Evolutionary conservation across 257 asterid species (phyloP).

Genomic region (Nyctanthes arbortristis): DNA sequence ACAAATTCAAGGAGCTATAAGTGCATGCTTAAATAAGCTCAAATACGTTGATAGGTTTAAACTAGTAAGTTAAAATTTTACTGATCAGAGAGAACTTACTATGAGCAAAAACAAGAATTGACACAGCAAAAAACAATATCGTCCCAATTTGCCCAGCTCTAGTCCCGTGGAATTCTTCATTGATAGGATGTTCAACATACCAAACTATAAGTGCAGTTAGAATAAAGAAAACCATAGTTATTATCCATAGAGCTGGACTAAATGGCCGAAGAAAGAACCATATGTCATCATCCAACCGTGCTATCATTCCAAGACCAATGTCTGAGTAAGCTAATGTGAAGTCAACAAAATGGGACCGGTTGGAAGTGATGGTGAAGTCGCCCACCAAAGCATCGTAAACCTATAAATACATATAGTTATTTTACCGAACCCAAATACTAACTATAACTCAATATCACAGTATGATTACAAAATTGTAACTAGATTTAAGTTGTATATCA

Average conservation of each 20-base stretch:
- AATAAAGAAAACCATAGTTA: neutral
- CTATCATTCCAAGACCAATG: neutral
- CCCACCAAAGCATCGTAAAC: neutral
- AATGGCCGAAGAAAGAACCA: neutral
- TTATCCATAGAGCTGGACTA: neutral
- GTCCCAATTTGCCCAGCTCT: neutral
- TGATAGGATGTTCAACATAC: neutral
- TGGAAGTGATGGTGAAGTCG: neutral
- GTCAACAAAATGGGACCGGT: neutral
- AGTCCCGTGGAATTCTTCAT: neutral
- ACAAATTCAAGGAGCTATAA: too few species aligned
- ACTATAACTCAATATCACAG: too few species aligned
- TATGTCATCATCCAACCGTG: neutral
- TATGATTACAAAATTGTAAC: too few species aligned
- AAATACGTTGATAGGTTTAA: too few species aligned
- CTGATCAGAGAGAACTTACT: neutral
- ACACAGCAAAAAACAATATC: neutral
- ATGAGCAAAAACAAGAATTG: neutral
- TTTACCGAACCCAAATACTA: too few species aligned
- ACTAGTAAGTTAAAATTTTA: too few species aligned
- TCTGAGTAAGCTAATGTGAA: neutral
- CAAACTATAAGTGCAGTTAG: neutral
- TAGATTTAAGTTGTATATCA: too few species aligned
- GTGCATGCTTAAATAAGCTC: too few species aligned
- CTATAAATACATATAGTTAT: too few species aligned